These are phyloP conservation scores for Cyclotella baltica DNA, from an alignment of 108 stramenopile species.

Conservation along the genomic window DNA sequence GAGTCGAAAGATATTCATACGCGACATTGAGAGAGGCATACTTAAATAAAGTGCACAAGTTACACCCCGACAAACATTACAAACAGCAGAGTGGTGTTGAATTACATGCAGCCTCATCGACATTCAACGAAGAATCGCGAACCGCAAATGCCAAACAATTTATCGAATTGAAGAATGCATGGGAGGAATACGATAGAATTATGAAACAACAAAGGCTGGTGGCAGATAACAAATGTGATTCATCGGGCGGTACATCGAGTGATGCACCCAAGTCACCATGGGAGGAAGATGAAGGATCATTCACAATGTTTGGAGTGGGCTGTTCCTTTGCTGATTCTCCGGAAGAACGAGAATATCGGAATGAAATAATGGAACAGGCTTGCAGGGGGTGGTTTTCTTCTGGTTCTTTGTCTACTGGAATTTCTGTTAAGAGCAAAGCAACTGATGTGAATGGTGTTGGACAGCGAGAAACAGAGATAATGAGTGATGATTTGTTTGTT, in stretches of 20 bases:
- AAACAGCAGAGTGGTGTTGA: not conserved
- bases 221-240: conserved; percentile 17
- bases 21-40: conserved; percentile 66
- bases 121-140: conserved; percentile 1
- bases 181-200: conserved; percentile 71
- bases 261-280: not conserved
- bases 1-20: conserved; percentile 43
- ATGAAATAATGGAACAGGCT: conserved; percentile 86
- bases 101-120: not conserved
- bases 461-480: not conserved
- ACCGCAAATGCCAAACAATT: conserved; percentile 50
- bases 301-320: conserved; percentile 88
- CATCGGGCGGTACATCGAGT: conserved; percentile 17
- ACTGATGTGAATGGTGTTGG: not conserved
- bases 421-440: not conserved
- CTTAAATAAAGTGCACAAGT: conserved; percentile 57
- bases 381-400: conserved; percentile 86
- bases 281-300: conserved; percentile 46
- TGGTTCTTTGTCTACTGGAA: conserved; percentile 41
- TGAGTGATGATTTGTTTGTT: not conserved
- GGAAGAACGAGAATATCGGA: conserved; percentile 58
- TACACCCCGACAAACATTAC: conserved; percentile 80
- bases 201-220: conserved; percentile 2
- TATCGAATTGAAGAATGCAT: conserved; percentile 70
- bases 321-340: conserved; percentile 85